Base-by-base conservation (phyloP, 225 moss, liverwort and hornwort species). In the Bryoerythrophyllum caledonicum region DNA sequence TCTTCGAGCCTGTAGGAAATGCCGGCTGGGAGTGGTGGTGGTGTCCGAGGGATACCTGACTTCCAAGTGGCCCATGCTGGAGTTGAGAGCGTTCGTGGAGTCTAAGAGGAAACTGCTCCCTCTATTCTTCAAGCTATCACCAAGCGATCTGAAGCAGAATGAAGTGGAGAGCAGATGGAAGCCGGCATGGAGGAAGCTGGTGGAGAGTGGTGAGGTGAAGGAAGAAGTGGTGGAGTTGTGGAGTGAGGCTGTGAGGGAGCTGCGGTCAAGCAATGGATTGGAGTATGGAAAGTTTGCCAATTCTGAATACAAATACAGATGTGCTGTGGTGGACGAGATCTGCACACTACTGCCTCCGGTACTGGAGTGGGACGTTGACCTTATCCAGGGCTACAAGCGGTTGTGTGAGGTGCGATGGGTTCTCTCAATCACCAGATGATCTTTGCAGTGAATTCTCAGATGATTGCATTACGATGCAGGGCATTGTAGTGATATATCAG, bases 31-130 rank as follows among this genome's bases (percentile, higher is more conserved):
- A 35, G 62, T 63, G 12, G 49, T 73, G 12, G 51, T 73, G 19
- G 21, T 38, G 19, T 62, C 63, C 0, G 11, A 40, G 63, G 21
- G n/a, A 1, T 63, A 63, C 21, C 9, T 74, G 73, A 64, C 64
- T 34, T 74, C 74, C 23, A 74, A 74, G 37, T 52, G 64, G 63
- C 53, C 64, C 13, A 54, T 74, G 37, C 8, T 37, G 20, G 51
- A 74, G 10, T 38, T 74, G 23, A 41, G 7, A 3, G 24, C 11
- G 6, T 64, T 64, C 24, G 41, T 41, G 7, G 24, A 64, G 11
- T n/a, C 0, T 10, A 4, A 35, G 8, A 9, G 10, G 43, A 65
- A 16, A 44, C 8, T 65, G 2, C 15, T 65, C 7, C 25, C 43
- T 6, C 16, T 65, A 1, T 65, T 65, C 43, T 65, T 65, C 3